Base-by-base conservation (phyloP, 169 alveolate genomes). In the Plasmodium falciparum region DNA sequence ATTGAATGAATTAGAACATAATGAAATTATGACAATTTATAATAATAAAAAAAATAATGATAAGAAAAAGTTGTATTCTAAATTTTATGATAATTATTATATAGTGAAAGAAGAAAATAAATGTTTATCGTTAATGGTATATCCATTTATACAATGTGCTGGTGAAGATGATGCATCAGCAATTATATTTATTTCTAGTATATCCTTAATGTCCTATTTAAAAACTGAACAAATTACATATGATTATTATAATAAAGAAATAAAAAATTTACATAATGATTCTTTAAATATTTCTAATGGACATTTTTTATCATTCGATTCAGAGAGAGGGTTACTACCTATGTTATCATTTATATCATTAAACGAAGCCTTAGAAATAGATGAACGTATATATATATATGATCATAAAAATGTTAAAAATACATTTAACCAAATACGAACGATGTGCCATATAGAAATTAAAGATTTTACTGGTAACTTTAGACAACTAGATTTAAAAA, bases 401-500 rank as follows among this genome's bases (percentile, higher is more conserved):
- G 89, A 76, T 12, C 89, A 76, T 70, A 76, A 76, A 50, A 76
- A 76, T 63, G 76, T 76, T 11, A 76, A 58, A 56, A 76, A 76
- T 39, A 76, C 89, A 0, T 76, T 76, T 29, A 76, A 76, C 22
- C 56, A 65, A 49, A 76, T 76, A 2, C 11, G 89, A 76, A 65
- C 89, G 0, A 76, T 76, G 89, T 76, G 89, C n/a, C 78, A 76
- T 65, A 76, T 76, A 0, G 89, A 76, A 29, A 76, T 63, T 22
- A 76, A 76, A 65, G 89, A 76, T 26, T 76, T 76, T 43, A 76
- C 89, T 2, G 89, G 89, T 1, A 76, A 76, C 26, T 76, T 76
- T 56, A 76, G 89, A 29, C 89, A 76, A 50, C n/a, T 76, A 43
- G 89, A 76, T 76, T 65, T 76, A 47, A 62, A 76, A 65, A 76